phyloP scores from a whole-genome alignment of 1,284 basidiomycete species.

The Irpex lacteus region DNA sequence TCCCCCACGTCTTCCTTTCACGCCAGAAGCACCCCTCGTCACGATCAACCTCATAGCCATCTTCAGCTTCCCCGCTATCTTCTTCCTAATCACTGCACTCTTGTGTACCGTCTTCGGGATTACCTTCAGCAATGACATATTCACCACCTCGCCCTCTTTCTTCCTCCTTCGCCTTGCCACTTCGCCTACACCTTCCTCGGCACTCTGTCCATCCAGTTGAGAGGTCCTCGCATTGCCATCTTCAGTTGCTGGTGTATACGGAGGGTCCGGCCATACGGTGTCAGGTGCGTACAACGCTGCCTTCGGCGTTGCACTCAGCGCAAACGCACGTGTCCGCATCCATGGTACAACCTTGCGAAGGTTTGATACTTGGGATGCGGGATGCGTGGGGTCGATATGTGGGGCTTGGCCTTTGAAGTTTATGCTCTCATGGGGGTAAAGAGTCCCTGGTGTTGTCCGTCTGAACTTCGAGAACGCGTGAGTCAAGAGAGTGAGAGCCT shows the following conservation, averaged over 20 bases:
- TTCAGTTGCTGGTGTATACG: conserved; percentile 14
- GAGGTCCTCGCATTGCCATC: not conserved
- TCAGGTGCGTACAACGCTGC: conserved; percentile 19
- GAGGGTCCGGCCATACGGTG: conserved; percentile 21
- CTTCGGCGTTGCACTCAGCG: conserved; percentile 25
- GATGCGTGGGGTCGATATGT: conserved; percentile 8
- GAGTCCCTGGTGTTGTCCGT: conserved; percentile 26
- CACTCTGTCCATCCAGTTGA: not conserved
- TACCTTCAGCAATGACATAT: conserved; percentile 26
- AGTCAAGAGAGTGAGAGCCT: not conserved
- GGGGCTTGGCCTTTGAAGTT: not conserved
- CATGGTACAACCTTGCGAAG: conserved; percentile 12
- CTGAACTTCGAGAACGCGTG: conserved; percentile 22
- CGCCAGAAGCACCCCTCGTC: conserved; percentile 34
- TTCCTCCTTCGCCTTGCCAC: not conserved
- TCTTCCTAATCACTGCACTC: conserved; percentile 18
- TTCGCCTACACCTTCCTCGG: not conserved
- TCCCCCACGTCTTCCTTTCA: conserved; percentile 20
- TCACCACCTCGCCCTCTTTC: conserved; percentile 10
- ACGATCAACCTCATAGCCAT: conserved; percentile 38
- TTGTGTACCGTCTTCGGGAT: conserved; percentile 19
- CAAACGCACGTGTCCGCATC: conserved; percentile 14
- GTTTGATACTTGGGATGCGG: not conserved
- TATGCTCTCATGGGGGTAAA: conserved; percentile 5
- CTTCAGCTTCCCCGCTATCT: conserved; percentile 34